A percentile compares a stretch with the other conserved stretches of the same genome.
phyloP scores from a whole-genome alignment of 345 rosid species.

The Populus nigra region DNA sequence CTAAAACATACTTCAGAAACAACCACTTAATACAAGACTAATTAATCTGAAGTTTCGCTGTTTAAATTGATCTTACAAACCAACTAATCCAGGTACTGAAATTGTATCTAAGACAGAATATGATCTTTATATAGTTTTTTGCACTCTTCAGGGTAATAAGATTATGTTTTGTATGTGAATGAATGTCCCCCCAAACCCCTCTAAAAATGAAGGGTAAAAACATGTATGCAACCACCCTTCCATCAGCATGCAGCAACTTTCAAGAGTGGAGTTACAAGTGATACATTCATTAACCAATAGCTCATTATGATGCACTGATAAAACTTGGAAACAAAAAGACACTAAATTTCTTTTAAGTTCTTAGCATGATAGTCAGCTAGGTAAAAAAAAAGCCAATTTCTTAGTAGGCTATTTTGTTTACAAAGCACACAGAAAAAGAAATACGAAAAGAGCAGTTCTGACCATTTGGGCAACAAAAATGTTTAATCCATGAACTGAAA shows the following conservation, averaged over 20 bases:
- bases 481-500: constrained; percentile 93
- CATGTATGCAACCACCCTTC: neutral
- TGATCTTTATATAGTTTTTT: neutral
- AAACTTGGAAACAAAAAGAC: neutral
- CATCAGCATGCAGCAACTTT: neutral
- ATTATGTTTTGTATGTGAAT: neutral
- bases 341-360: neutral
- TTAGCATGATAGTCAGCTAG: neutral
- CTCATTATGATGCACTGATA: neutral
- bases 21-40: neutral
- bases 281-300: neutral
- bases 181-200: neutral
- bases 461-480: constrained; percentile 97
- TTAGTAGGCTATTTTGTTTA: neutral
- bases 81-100: neutral
- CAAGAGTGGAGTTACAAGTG: neutral
- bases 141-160: neutral
- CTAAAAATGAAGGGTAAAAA: no score
- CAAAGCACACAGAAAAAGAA: neutral
- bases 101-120: neutral
- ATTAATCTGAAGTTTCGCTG: no score
- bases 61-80: neutral
- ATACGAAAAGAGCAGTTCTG: constrained; percentile 12
- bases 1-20: neutral
- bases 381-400: neutral